Conservation (phyloP, 768 basidiomycete species). For the Boletus rubescentipes region DNA sequence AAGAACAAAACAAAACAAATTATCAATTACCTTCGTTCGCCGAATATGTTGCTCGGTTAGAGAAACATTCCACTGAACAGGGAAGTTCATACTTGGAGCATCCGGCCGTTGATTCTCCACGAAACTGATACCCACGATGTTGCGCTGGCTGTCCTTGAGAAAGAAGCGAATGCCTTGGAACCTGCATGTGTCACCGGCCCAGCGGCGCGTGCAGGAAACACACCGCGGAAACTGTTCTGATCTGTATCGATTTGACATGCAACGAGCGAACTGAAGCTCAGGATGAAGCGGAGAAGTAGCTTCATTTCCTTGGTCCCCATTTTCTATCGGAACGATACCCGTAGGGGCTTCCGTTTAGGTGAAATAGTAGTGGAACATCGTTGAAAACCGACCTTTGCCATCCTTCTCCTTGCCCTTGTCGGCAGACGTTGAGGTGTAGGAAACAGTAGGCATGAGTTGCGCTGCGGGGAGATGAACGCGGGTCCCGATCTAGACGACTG, state of each 20-base stretch:
- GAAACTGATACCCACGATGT: slow-evolving; percentile 68
- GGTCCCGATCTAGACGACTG: slow-evolving; percentile 9
- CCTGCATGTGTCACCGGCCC: slow-evolving; percentile 86
- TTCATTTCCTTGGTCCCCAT: slow-evolving; percentile 28
- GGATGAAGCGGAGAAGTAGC: slow-evolving; percentile 44
- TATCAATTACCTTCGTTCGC: slow-evolving; percentile 55
- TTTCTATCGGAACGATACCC: slow-evolving; percentile 34
- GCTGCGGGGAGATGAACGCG: slow-evolving; percentile 32
- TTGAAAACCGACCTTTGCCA: slow-evolving; percentile 35
- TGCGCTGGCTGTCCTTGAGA: slow-evolving; percentile 57
- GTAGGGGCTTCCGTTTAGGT: slow-evolving; percentile 19
- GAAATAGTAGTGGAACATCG: background rate
- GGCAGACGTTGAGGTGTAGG: slow-evolving; percentile 36
- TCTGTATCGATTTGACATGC: slow-evolving; percentile 81
- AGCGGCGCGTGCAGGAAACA: slow-evolving; percentile 80
- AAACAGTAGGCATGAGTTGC: slow-evolving; percentile 45
- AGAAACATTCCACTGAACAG: slow-evolving; percentile 63
- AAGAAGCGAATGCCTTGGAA: slow-evolving; percentile 85
- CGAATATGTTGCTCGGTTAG: slow-evolving; percentile 50
- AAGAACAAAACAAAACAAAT: background rate
- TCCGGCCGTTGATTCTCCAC: slow-evolving; percentile 61
- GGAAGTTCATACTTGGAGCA: slow-evolving; percentile 58
- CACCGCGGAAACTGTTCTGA: slow-evolving; percentile 74
- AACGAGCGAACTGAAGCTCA: slow-evolving; percentile 75
- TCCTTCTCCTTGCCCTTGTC: slow-evolving; percentile 50